phyloP scores from a whole-genome alignment of 768 basidiomycete genomes.

The Baorangia bicolor region DNA sequence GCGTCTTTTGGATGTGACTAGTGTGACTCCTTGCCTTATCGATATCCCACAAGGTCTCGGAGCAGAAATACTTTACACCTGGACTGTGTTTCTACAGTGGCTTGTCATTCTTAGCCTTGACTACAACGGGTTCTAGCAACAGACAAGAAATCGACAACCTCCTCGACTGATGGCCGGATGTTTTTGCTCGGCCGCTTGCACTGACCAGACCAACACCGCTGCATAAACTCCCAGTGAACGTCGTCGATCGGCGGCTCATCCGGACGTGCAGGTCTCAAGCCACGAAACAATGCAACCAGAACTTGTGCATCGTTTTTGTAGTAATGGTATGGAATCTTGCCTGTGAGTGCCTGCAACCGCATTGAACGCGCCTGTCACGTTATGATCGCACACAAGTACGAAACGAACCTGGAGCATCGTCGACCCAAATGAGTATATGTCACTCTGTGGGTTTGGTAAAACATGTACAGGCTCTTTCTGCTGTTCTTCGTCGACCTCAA shows the following conservation, averaged over 20 bases:
- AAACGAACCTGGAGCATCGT: conserved; percentile 30
- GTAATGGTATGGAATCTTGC: conserved; percentile 24
- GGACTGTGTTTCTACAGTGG: not conserved
- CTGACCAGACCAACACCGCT: conserved; percentile 29
- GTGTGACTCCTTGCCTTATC: too few relatives aligned
- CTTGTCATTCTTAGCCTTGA: not conserved
- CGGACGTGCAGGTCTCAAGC: conserved; percentile 11
- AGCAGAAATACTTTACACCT: not conserved
- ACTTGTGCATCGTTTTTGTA: conserved; percentile 26
- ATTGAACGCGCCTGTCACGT: not conserved
- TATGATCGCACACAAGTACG: not conserved
- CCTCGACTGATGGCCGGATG: conserved; percentile 14
- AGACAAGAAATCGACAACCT: conserved; percentile 21
- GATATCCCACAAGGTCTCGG: too few relatives aligned
- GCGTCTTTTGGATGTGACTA: too few relatives aligned
- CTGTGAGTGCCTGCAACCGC: conserved; percentile 26
- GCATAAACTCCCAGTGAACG: conserved; percentile 19
- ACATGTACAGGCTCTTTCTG: conserved; percentile 15
- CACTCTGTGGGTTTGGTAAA: conserved; percentile 29
- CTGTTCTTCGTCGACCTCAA: conserved; percentile 28
- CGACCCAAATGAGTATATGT: conserved; percentile 44
- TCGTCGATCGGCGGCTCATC: not conserved
- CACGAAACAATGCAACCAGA: conserved; percentile 16
- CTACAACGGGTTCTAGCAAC: not conserved
- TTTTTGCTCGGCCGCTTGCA: not conserved